Evolutionary conservation across 257 asterid genomes (phyloP), one percentile per base, ranked within the genome.

Genomic region (Echium plantagineum): DNA sequence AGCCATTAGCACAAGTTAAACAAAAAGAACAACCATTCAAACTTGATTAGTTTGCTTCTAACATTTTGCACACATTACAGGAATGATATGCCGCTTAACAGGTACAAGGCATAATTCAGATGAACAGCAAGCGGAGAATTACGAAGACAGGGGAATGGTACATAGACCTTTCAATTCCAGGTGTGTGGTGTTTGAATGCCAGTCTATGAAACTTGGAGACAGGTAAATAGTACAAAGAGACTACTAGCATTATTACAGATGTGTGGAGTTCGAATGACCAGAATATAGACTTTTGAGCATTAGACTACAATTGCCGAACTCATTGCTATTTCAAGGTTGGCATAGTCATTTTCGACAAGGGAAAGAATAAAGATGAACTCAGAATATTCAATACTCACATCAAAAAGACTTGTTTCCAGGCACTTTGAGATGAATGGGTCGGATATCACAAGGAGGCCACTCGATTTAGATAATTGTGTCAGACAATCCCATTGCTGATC

Each of bases 401-500:
- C 94, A 9, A 79, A 72, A 71, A 86, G 80, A 28, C 75, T 52
- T 38, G 83, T 84, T 26, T 65, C 69, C 48, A 38, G 48, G 13
- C 48, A 10, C 48, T 10, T 38, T 38, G 48, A 38, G 48, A 38
- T 38, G 9, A 52, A 52, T 51, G 89, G 90, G 70, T 80, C 83
- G 9, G 81, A 49, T 55, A 32, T 60, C 55, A 38, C 74, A 18
- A 83, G 75, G 57, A 74, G 75, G 22, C 75, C 77, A 69, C 49
- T 66, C 65, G 86, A 72, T 59, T 66, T 57, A 66, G 75, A 75
- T 76, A 81, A 63, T 55, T 81, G 86, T 59, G 79, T 66, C 69
- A 86, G 75, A 68, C 95, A 86, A 54, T 78, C 73, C 97, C 94
- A 89, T 70, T 86, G 93, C 26, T 24, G 59, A 53, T 89, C 87